Base-by-base conservation (phyloP, 805 yeast species). In the Saturnispora diversa region DNA sequence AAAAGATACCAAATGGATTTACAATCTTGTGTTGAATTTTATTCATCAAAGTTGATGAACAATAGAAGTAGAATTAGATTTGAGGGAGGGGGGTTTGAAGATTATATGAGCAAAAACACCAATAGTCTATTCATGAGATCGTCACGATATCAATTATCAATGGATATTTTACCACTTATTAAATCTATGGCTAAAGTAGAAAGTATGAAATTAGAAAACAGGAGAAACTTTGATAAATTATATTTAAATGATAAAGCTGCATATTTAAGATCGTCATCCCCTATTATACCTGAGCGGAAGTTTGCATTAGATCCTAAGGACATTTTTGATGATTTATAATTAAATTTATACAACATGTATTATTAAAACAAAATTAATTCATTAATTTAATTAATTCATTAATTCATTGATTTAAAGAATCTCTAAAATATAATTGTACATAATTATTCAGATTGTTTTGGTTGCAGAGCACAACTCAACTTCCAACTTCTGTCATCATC, bases 401-500 rank as follows among this genome's bases (percentile, higher is more conserved):
- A n/a, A n/a, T n/a, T n/a, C n/a, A n/a, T n/a, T n/a, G n/a, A n/a
- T n/a, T n/a, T 23, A 17, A 30, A 29, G 12, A 25, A 34, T 25
- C 3, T 26, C 20, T 34, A 34, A 15, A 17, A 17, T 26, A 24
- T 11, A 31, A 13, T 13, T 10, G 8, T 6, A 26, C 25, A 6
- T 13, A 29, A 12, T 16, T 33, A 19, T n/a, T 39, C 35, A 6
- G 26, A 5, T 20, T 40, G 43, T 3, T 25, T 37, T 8, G 78
- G 77, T 44, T 74, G 80, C 30, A 79, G 66, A 22, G 61, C 57
- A 52, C 83, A 73, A 61, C 88, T 81, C 54, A 80, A 63, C 40
- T 77, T 72, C 82, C 88, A 82, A 4, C 80, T 76, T 48, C 92
- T 65, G 49, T 83, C 88, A 31, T 70, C 74, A 43, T 79, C 82